phyloP scores from a whole-genome alignment of 805 yeast genomes.

The Cyberlindnera americana region DNA sequence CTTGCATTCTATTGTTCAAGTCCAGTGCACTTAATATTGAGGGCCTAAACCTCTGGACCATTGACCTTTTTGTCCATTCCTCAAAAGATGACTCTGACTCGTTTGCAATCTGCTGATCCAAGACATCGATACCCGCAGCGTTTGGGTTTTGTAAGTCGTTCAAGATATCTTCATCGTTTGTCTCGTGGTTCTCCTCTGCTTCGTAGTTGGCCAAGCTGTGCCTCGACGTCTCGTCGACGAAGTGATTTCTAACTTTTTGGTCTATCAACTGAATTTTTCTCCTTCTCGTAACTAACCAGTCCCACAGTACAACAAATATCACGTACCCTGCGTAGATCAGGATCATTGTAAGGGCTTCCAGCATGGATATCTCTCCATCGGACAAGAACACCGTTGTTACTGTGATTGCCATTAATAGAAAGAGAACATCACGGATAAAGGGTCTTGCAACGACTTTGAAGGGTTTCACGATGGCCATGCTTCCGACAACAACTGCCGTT shows the following conservation, averaged over 20 bases:
- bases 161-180: slow-evolving; percentile 23
- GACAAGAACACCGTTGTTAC: slow-evolving; percentile 47
- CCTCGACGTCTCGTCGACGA: slow-evolving; percentile 11
- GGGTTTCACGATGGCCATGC: slow-evolving; percentile 69
- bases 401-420: slow-evolving; percentile 50
- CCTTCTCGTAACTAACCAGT: slow-evolving; percentile 17
- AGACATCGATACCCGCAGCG: slow-evolving; percentile 16
- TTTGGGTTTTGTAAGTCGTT: slow-evolving; percentile 7
- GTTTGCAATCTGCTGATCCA: slow-evolving; percentile 14
- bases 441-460: slow-evolving; percentile 46
- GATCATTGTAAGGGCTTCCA: slow-evolving; percentile 57
- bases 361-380: slow-evolving; percentile 52
- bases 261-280: slow-evolving; percentile 21
- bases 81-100: slow-evolving; percentile 15
- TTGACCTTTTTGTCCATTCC: slow-evolving; percentile 19
- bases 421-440: slow-evolving; percentile 45
- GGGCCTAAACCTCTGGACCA: slow-evolving; percentile 19
- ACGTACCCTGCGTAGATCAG: slow-evolving; percentile 59
- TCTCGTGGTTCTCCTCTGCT: slow-evolving; percentile 20
- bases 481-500: slow-evolving; percentile 78
- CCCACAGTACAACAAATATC: slow-evolving; percentile 35
- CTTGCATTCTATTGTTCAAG: slow-evolving; percentile 18
- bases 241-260: slow-evolving; percentile 24
- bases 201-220: slow-evolving; percentile 7
- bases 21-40: slow-evolving; percentile 26